Percentiles rank a stretch among this genome's conserved stretches.
Evolutionary conservation across 1,139 yeast genomes (phyloP).

Genomic region (Saccharomyces hybrid): DNA sequence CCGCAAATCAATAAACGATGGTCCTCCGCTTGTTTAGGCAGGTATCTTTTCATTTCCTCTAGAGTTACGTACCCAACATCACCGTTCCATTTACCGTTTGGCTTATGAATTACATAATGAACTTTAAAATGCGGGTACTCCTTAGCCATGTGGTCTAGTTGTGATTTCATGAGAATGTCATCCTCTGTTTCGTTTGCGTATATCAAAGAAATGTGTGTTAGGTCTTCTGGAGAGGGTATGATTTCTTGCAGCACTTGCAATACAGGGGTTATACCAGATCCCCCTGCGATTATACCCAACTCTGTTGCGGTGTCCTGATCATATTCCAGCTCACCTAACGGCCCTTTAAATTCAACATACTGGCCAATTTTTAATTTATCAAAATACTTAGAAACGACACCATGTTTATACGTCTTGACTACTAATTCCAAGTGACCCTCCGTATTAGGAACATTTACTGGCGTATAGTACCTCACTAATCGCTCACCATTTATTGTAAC

Average conservation of each 20-base stretch:
- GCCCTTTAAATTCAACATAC: constrained; percentile 65
- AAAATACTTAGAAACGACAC: constrained; percentile 56
- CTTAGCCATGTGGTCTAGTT: constrained; percentile 57
- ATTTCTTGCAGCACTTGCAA: constrained; percentile 54
- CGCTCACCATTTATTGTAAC: constrained; percentile 51
- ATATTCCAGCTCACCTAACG: constrained; percentile 65
- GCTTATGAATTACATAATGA: constrained; percentile 38
- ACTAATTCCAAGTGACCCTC: constrained; percentile 66
- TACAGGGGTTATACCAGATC: constrained; percentile 78
- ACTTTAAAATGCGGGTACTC: constrained; percentile 57
- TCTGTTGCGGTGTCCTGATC: constrained; percentile 51
- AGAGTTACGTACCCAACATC: constrained; percentile 53
- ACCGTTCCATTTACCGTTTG: constrained; percentile 46
- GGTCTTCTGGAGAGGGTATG: constrained; percentile 60
- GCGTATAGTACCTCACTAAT: constrained; percentile 62
- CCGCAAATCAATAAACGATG: constrained; percentile 64
- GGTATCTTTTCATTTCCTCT: constrained; percentile 45
- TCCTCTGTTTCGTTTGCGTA: constrained; percentile 71
- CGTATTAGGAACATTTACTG: constrained; percentile 62
- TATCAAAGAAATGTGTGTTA: constrained; percentile 51
- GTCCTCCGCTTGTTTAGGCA: constrained; percentile 45
- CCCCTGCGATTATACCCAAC: constrained; percentile 71
- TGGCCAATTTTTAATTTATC: constrained; percentile 59
- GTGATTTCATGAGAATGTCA: constrained; percentile 62
- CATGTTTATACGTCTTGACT: constrained; percentile 65